Percentiles rank a stretch among this genome's conserved stretches.
Evolutionary conservation across 106 monocot species (phyloP).

Genomic region (Iris macrosiphon): DNA sequence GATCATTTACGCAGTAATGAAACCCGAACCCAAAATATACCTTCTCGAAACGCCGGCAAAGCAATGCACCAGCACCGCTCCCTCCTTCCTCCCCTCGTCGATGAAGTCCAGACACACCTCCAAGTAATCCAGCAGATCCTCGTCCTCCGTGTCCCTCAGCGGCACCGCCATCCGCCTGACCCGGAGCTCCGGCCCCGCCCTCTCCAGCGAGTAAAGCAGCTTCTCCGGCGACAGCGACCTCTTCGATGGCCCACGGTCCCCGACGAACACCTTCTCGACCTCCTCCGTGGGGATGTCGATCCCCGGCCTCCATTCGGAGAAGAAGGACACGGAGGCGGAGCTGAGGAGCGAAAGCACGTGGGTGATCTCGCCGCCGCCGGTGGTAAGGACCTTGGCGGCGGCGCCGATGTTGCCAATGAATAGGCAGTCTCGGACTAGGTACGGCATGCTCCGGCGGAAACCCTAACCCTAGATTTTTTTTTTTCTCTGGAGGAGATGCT

Average conservation of each 20-base stretch:
- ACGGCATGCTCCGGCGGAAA: constrained; percentile 40
- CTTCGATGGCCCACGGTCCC: constrained; percentile 23
- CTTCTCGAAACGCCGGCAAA: constrained; percentile 86
- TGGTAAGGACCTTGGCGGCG: constrained; percentile 44
- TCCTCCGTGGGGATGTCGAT: constrained; percentile 50
- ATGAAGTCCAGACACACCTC: constrained; percentile 79
- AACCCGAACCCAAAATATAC: constrained; percentile 16
- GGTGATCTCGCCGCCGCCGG: constrained; percentile 27
- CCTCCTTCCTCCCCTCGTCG: constrained; percentile 52
- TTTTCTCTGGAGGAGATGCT: too few species aligned
- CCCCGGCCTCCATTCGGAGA: constrained; percentile 50
- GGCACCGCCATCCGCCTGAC: constrained; percentile 74
- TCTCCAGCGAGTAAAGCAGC: constrained; percentile 51
- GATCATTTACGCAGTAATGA: too few species aligned
- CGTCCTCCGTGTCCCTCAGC: constrained; percentile 69
- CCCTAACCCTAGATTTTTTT: constrained; percentile 13
- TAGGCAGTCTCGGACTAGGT: constrained; percentile 49
- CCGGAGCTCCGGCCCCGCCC: constrained; percentile 51
- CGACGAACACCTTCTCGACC: constrained; percentile 41
- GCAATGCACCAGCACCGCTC: constrained; percentile 73
- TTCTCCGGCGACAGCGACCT: constrained; percentile 27
- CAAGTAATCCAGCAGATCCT: constrained; percentile 68
- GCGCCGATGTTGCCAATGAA: constrained; percentile 66
- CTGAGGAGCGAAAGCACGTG: constrained; percentile 73
- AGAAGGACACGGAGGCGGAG: constrained; percentile 71